Base-by-base conservation (phyloP, 768 basidiomycete species). In the Termitomyces titanicus region DNA sequence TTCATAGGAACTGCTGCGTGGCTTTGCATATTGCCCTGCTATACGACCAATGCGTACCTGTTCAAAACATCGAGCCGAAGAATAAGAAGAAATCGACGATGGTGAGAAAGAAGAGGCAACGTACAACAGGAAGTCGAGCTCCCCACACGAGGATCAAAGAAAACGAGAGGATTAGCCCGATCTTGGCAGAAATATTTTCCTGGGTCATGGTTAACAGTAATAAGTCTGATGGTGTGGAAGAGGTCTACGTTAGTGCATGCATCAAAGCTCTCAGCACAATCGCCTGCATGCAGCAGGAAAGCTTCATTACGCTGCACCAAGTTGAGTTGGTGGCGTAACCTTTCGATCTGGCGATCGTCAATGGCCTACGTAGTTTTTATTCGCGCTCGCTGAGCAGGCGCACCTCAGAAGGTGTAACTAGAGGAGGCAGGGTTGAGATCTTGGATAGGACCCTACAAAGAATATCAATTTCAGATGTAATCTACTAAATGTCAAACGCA, bases 11-110 rank as follows among this genome's bases (percentile, higher is more conserved):
- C 89, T 94, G 64, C 89, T 92, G 53, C 96, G 80, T 1, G 96
- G 97, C 68, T 96, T 97, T 15, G 95, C 94, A 61, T 96, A 97
- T 68, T 97, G 95, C 0, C 96, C 96, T 0, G 95, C 97, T 58
- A 98, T 98, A 11, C 97, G 83, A 6, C 92, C 92, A 49, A 94
- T 84, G 33, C 91, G 85, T 48, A 90, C 79, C 88, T 90, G 55
- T 51, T 38, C 10, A 25, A 46, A 31, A 24, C 12, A 22, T 51
- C 20, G 56, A 22, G 47, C 42, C 11, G 39, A 24, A 7, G 25
- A n/a, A 48, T 29, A 12, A 50, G 38, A 3, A 3, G 29, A 29
- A 9, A 29, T 29, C 9, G 29, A 17, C 22, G 29, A 5, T 29
- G 29, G 18, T 22, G 52, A 17, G 34, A 17, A 43, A 25, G 49